Evolutionary conservation across 805 yeast species (phyloP).

Genomic region (Metschnikowia lachancei): DNA sequence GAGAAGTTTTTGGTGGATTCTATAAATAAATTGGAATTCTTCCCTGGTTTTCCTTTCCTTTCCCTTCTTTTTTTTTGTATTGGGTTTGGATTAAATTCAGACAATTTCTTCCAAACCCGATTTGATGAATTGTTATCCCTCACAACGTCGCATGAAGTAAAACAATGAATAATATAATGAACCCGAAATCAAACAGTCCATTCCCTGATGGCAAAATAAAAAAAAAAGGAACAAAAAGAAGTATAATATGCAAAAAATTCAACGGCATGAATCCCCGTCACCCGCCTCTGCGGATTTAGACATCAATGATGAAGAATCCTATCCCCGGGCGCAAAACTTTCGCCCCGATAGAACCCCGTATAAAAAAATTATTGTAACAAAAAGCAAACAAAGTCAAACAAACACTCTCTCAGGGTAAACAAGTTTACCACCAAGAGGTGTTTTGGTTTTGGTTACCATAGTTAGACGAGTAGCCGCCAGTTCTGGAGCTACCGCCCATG

Average conservation of each 20-base stretch:
- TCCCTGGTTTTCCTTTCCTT: slow-evolving; percentile 16
- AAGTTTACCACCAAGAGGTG: slow-evolving; percentile 44
- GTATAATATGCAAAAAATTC: slow-evolving; percentile 19
- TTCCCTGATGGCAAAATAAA: slow-evolving; percentile 18
- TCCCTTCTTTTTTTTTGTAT: slow-evolving; percentile 16
- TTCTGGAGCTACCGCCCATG: slow-evolving; percentile 24
- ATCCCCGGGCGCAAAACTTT: not conserved
- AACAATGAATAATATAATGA: slow-evolving; percentile 15
- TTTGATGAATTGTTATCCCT: slow-evolving; percentile 13
- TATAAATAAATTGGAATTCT: slow-evolving; percentile 18
- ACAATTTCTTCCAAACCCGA: slow-evolving; percentile 6
- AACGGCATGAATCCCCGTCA: slow-evolving; percentile 15
- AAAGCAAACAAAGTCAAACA: slow-evolving; percentile 17
- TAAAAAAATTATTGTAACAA: slow-evolving; percentile 18
- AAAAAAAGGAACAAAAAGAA: slow-evolving; percentile 20
- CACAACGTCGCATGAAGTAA: slow-evolving; percentile 7
- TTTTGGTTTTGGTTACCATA: slow-evolving; percentile 37
- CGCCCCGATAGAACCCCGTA: slow-evolving; percentile 14
- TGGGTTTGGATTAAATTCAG: slow-evolving; percentile 3
- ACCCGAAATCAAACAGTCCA: slow-evolving; percentile 18
- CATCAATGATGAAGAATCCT: slow-evolving; percentile 9
- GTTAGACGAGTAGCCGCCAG: slow-evolving; percentile 28
- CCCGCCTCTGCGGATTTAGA: slow-evolving; percentile 19
- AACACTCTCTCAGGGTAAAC: slow-evolving; percentile 1
- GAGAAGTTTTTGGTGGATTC: slow-evolving; percentile 18